Conservation (phyloP, 371 early-diverging fungal species). For the Cokeromyces recurvatus region DNA sequence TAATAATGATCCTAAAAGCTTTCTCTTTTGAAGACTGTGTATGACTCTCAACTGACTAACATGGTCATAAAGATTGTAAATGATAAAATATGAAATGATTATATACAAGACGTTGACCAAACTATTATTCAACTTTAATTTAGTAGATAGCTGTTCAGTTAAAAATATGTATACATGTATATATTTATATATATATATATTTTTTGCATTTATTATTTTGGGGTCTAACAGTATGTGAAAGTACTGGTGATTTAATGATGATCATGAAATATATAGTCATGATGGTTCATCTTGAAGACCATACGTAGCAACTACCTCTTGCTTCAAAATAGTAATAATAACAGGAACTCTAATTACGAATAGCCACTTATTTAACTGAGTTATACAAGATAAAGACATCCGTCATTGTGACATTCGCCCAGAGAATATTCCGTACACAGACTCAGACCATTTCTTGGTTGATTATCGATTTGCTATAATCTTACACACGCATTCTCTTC, state of each 20-base stretch:
- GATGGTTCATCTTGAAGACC: conserved; percentile 46
- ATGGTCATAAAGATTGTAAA: too few species aligned
- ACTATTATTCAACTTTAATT: too few species aligned
- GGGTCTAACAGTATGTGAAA: conserved; percentile 46
- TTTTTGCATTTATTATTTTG: conserved; percentile 42
- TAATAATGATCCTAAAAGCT: too few species aligned
- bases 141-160: too few species aligned
- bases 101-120: too few species aligned
- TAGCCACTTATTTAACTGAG: conserved; percentile 36
- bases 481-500: conserved; percentile 36
- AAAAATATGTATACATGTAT: too few species aligned
- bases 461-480: conserved; percentile 47
- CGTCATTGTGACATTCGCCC: conserved; percentile 45
- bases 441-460: conserved; percentile 43
- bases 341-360: too few species aligned
- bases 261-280: conserved; percentile 43
- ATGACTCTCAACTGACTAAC: too few species aligned
- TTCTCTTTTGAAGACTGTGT: too few species aligned
- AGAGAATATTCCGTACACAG: conserved; percentile 41
- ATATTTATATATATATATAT: too few species aligned
- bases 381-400: conserved; percentile 41
- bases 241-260: conserved; percentile 48
- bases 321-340: too few species aligned
- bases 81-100: too few species aligned
- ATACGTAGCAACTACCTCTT: conserved; percentile 37